Evolutionary conservation across 2,329 filamentous ascomycete genomes (phyloP).

Genomic region (Epicoccum nigrum): DNA sequence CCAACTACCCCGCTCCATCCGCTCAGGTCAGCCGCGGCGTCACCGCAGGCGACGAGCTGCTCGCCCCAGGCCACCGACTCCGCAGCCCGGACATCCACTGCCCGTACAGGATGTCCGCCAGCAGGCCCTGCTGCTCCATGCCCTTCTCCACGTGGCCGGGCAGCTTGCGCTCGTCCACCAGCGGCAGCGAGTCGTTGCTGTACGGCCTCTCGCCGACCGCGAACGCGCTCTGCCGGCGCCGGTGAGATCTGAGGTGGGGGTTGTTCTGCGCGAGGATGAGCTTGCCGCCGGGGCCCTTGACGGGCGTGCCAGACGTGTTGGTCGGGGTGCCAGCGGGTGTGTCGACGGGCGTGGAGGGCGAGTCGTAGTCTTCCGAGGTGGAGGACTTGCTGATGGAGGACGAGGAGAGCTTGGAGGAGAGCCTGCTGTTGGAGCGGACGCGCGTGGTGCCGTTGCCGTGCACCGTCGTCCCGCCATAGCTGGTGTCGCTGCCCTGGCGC

Average conservation of each 20-base stretch:
- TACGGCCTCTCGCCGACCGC: slow-evolving; percentile 51
- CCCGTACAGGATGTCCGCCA: slow-evolving; percentile 88
- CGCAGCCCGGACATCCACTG: slow-evolving; percentile 87
- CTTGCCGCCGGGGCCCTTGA: slow-evolving; percentile 66
- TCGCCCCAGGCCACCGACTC: slow-evolving; percentile 47
- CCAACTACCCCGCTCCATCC: no score
- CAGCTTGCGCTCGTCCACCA: slow-evolving; percentile 57
- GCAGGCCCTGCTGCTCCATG: slow-evolving; percentile 90
- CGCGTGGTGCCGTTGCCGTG: slow-evolving; percentile 44
- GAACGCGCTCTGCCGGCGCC: slow-evolving; percentile 58
- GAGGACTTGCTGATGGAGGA: slow-evolving; percentile 24
- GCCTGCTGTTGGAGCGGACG: slow-evolving; percentile 40
- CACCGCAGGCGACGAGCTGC: not conserved
- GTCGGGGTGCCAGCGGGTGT: slow-evolving; percentile 31
- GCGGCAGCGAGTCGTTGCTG: slow-evolving; percentile 47
- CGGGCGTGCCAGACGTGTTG: slow-evolving; percentile 48
- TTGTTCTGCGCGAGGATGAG: slow-evolving; percentile 81
- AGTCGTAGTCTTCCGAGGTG: slow-evolving; percentile 29
- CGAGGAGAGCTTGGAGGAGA: slow-evolving; percentile 23
- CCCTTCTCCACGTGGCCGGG: slow-evolving; percentile 68
- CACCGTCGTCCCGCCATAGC: slow-evolving; percentile 42
- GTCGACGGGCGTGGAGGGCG: slow-evolving; percentile 18
- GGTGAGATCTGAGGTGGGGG: slow-evolving; percentile 78
- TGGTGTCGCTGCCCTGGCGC: slow-evolving; percentile 38
- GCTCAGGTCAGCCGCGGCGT: no score